Evolutionary conservation across 2,329 filamentous ascomycete genomes (phyloP).

Genomic region (Paecilomyces dactylethromorphus): DNA sequence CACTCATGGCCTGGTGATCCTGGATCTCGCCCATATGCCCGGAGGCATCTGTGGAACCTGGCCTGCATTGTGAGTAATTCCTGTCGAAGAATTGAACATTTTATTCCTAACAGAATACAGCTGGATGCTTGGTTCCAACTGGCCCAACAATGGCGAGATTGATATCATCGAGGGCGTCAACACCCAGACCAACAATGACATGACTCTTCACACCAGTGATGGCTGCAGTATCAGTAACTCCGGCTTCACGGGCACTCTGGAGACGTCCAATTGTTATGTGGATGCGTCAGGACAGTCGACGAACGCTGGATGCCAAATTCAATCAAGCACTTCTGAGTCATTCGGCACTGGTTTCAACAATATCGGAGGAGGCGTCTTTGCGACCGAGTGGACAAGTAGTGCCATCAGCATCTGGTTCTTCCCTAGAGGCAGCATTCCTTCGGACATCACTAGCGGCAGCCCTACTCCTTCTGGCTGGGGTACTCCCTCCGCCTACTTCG

Average conservation of each 20-base stretch:
- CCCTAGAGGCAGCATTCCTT: slow-evolving; percentile 58
- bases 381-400: slow-evolving; percentile 66
- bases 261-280: slow-evolving; percentile 54
- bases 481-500: slow-evolving; percentile 61
- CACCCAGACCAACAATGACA: slow-evolving; percentile 49
- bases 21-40: slow-evolving; percentile 70
- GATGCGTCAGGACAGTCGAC: slow-evolving; percentile 35
- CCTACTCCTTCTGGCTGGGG: slow-evolving; percentile 67
- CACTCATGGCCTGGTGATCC: slow-evolving; percentile 61
- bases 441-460: slow-evolving; percentile 51
- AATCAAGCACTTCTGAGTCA: slow-evolving; percentile 42
- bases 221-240: slow-evolving; percentile 53
- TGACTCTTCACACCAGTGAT: slow-evolving; percentile 62
- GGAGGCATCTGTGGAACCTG: slow-evolving; percentile 63
- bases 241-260: slow-evolving; percentile 41
- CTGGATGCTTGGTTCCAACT: slow-evolving; percentile 58
- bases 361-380: slow-evolving; percentile 63
- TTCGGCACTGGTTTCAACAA: slow-evolving; percentile 68
- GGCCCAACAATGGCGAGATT: slow-evolving; percentile 67
- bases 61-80: slow-evolving; percentile 56
- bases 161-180: slow-evolving; percentile 78
- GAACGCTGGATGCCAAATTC: slow-evolving; percentile 55
- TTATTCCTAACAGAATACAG: slow-evolving; percentile 17
- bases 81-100: neutral
- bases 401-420: slow-evolving; percentile 81